These are phyloP conservation scores for Cyclotella choctawhatcheeana DNA, from an alignment of 108 stramenopile species.

Conservation along the genomic window DNA sequence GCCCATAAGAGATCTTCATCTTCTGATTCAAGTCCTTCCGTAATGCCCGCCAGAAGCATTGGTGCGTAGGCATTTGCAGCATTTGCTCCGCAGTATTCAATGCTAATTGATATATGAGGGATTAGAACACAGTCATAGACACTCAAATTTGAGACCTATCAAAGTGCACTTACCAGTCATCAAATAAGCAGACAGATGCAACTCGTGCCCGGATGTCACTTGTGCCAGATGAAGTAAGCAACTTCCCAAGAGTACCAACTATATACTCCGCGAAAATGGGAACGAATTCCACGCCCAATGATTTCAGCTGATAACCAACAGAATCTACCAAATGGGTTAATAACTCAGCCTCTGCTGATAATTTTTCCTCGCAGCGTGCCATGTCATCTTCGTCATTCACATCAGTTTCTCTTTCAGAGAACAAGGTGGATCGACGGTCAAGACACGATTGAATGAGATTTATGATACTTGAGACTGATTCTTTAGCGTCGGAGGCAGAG, in stretches of 20 bases:
- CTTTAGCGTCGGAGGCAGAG: constrained; percentile 46
- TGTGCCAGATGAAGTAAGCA: constrained; percentile 41
- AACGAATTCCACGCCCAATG: constrained; percentile 56
- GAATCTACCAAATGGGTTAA: constrained; percentile 81
- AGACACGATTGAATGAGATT: constrained; percentile 65
- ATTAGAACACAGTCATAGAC: neutral
- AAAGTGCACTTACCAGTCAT: constrained; percentile 54
- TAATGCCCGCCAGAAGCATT: constrained; percentile 49
- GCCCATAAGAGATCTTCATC: constrained; percentile 65
- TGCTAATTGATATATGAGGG: constrained; percentile 3
- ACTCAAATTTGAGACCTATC: neutral
- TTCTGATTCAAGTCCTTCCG: constrained; percentile 48
- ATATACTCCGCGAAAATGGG: constrained; percentile 65
- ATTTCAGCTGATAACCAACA: constrained; percentile 83
- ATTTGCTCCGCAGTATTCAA: constrained; percentile 75
- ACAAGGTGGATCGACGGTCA: constrained; percentile 56
- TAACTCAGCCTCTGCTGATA: constrained; percentile 56
- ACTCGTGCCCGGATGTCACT: constrained; percentile 65
- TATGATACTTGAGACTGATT: constrained; percentile 58
- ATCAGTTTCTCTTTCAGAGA: constrained; percentile 39
- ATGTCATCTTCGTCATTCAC: constrained; percentile 66
- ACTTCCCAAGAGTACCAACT: constrained; percentile 61
- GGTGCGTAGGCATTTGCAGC: constrained; percentile 62
- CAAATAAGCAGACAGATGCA: constrained; percentile 78
- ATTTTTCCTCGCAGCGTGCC: constrained; percentile 56